Base-by-base conservation (phyloP, 106 monocot species). In the Platanthera zijinensis region DNA sequence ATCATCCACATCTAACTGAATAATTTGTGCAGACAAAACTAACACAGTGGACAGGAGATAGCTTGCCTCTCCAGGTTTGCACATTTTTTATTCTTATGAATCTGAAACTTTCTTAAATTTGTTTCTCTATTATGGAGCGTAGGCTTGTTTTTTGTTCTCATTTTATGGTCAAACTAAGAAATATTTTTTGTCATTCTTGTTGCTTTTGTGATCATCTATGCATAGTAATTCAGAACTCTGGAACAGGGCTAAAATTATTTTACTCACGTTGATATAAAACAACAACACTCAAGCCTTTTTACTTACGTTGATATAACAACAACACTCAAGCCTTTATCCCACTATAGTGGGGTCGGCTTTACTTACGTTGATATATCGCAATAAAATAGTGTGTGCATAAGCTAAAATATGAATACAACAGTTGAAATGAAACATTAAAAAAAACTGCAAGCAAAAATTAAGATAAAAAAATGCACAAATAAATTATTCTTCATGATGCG, bases 11-110 rank as follows among this genome's bases (percentile, higher is more conserved):
- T 80, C 74, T 86, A 80, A 81, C 75, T 84, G 70, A 86, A 85
- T 87, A 76, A 78, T 89, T 87, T 59, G 18, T 92, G 92, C 94
- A 99, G 99, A 92, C 99, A 84, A 94, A 99, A 86, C 84, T 99
- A 48, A 89, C 94, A 57, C 94, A 90, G 59, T 99, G 99, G 99
- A 86, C 99, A 32, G 99, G 99, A 87, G 94, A 92, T 78, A 99
- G 94, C 85, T 84, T 99, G 78, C 99, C 99, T 8, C 94, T 99
- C 82, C 99, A 99, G 99, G 99, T 99, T 80, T 68, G 81, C 75
- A 15, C 57, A 51, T 74, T 80, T 50, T 22, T 3, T 30, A 66
- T 17, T 48, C 48, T 17, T 48, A 10, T 63, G 5, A 39, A 3
- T 57, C 3, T 69, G 39, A 47, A 25, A 12, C 57, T 72, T 61